These are phyloP conservation scores for Sarocladium strictum DNA, from an alignment of 2,329 filamentous ascomycete genomes.

Conservation along the genomic window DNA sequence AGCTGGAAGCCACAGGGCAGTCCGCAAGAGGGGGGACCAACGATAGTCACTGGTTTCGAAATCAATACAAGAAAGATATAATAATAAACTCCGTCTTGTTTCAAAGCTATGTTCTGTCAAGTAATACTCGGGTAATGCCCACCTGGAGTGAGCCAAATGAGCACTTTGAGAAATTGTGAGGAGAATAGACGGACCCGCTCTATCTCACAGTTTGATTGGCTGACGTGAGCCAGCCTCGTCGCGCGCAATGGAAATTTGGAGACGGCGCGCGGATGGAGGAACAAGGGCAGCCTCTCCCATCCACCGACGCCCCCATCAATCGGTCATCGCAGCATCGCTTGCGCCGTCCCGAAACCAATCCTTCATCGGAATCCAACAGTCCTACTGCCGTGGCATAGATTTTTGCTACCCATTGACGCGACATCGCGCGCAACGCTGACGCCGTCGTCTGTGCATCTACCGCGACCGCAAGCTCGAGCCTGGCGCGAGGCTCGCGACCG, in stretches of 20 bases:
- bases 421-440: not conserved
- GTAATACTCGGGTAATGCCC: too few species aligned
- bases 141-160: too few species aligned
- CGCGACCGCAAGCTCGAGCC: constrained; percentile 5
- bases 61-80: too few species aligned
- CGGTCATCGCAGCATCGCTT: not conserved
- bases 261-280: constrained; percentile 11
- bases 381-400: not conserved
- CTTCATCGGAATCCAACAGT: not conserved
- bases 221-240: constrained; percentile 21
- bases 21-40: not conserved
- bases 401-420: not conserved
- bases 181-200: constrained; percentile 16
- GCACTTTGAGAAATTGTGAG: too few species aligned
- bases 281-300: not conserved
- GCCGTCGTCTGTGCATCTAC: not conserved
- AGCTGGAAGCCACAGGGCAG: not conserved
- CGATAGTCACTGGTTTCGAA: too few species aligned
- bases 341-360: not conserved
- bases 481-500: constrained; percentile 9
- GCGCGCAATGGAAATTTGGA: constrained; percentile 27
- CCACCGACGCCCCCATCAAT: not conserved
- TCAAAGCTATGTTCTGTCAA: too few species aligned
- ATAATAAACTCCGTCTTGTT: too few species aligned
- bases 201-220: constrained; percentile 21